Base-by-base conservation (phyloP, 78 protist species). In the Dictyostelium firmibasis region DNA sequence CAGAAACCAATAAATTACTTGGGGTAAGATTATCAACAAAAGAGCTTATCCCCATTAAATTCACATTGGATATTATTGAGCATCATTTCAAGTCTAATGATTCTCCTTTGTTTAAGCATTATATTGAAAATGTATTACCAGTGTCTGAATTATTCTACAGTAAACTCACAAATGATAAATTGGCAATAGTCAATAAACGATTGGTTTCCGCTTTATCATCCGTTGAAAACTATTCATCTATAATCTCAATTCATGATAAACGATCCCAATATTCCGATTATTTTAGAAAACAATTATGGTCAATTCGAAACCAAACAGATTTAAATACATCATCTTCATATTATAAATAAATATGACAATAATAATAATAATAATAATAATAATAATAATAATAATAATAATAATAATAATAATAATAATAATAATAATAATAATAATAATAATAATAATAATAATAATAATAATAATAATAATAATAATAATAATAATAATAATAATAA, bases 1-100 rank as follows among this genome's bases (percentile, higher is more conserved):
- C 33, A 20, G 83, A 77, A 41, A 43, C 31, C 2, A 77, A 77
- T 20, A 82, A 57, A 82, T 18, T 82, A 10, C 25, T 82, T 13
- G 86, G 67, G 31, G 35, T 16, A 25, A 38, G 86, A 60, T 23
- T 87, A 70, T 29, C 72, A 38, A 29, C 84, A 1, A 87, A 87
- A 64, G 85, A 87, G 7, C 47, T 69, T 5, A 87, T 78, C 0
- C 93, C 93, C 9, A 41, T 87, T 13, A 87, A 87, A 79, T 25
- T 87, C n/a, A 62, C 44, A 36, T 79, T 87, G n/a, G 93, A 87
- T 87, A 78, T 87, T 29, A 33, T 78, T 31, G 93, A 87, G 43
- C 85, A 87, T 78, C 82, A 87, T 79, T 79, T 78, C 50, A 57
- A 85, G 64, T n/a, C 20, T 3, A 87, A 87, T 64, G 93, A 87